phyloP scores from a whole-genome alignment of 108 stramenopile genomes.

The Aurantiochytrium sp. region DNA sequence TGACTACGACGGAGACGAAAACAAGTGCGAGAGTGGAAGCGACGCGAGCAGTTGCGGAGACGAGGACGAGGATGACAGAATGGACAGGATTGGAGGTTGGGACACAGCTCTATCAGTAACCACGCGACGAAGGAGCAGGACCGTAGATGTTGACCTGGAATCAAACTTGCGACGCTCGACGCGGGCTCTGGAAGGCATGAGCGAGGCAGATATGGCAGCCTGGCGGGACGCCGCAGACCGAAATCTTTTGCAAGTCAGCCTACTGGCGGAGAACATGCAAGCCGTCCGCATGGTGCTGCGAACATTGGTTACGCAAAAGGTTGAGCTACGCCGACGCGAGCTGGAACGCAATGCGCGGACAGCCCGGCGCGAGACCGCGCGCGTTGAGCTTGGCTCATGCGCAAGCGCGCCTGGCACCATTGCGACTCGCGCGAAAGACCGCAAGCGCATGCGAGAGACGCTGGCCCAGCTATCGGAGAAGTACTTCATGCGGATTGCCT shows the following conservation, averaged over 20 bases:
- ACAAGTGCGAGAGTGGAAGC: not conserved
- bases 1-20: not conserved
- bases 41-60: not conserved
- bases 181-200: not conserved
- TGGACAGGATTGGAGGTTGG: too few relatives aligned
- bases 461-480: not conserved
- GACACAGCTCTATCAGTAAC: too few relatives aligned
- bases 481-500: not conserved
- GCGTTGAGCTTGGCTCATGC: not conserved
- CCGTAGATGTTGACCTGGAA: too few relatives aligned
- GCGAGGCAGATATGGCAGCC: not conserved
- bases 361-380: not conserved
- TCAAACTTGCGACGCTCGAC: not conserved
- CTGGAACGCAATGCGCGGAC: not conserved
- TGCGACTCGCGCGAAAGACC: not conserved
- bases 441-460: not conserved
- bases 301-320: not conserved
- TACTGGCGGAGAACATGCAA: not conserved
- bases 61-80: not conserved
- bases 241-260: not conserved
- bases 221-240: not conserved
- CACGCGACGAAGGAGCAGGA: too few relatives aligned
- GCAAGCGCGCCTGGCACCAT: not conserved
- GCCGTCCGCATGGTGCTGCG: not conserved
- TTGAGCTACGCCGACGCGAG: not conserved